Percentiles rank a stretch among this genome's conserved stretches.
phyloP scores from a whole-genome alignment of 2,329 filamentous ascomycete genomes.

The Colletotrichum nymphaeae region DNA sequence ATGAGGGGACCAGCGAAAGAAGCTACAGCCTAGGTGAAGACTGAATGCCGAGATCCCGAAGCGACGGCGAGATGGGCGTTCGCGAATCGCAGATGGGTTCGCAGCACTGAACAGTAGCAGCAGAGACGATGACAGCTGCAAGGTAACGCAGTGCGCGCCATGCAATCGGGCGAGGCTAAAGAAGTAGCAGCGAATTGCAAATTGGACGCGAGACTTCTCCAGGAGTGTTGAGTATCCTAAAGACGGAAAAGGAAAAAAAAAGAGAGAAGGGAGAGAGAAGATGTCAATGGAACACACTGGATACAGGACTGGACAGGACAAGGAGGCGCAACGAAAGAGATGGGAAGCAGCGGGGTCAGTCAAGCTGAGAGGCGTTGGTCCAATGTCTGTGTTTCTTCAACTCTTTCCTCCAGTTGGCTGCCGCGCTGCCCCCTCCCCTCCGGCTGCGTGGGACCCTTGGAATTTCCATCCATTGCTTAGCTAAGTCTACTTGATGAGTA shows the following conservation, averaged over 20 bases:
- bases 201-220: too few relatives aligned
- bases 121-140: background rate
- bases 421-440: background rate
- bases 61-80: slow-evolving; percentile 6
- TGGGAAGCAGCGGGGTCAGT: background rate
- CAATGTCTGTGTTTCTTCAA: slow-evolving; percentile 12
- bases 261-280: background rate
- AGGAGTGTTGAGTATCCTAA: too few relatives aligned
- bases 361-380: background rate
- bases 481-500: background rate
- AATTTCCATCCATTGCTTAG: background rate
- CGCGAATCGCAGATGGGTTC: background rate
- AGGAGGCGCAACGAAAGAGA: background rate
- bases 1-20: background rate
- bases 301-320: background rate
- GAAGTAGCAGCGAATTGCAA: too few relatives aligned
- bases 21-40: background rate
- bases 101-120: background rate
- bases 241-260: background rate
- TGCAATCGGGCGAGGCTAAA: background rate
- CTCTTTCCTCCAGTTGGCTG: too few relatives aligned
- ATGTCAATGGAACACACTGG: background rate
- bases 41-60: slow-evolving; percentile 26
- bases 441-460: slow-evolving; percentile 21
- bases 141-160: background rate